These are phyloP conservation scores for Tetrahymena borealis DNA, from an alignment of 73 alveolate species.

Conservation along the genomic window DNA sequence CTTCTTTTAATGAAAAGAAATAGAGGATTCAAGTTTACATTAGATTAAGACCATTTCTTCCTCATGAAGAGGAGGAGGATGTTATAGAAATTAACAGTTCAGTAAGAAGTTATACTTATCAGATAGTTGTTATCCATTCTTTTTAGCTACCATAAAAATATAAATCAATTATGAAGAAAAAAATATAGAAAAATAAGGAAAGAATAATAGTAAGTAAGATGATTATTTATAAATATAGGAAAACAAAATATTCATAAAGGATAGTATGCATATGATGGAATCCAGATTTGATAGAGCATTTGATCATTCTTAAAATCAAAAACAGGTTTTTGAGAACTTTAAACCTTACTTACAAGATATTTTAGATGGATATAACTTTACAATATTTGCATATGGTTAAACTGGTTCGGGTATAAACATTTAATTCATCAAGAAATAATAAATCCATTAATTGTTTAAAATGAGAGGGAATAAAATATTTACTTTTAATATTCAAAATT, in stretches of 20 bases:
- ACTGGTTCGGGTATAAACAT: constrained; percentile 60
- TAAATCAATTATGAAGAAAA: not conserved
- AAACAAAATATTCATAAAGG: constrained; percentile 6
- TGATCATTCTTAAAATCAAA: constrained; percentile 9
- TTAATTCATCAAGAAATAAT: not conserved
- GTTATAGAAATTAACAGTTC: not conserved
- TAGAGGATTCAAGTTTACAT: constrained; percentile 17
- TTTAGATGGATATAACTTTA: constrained; percentile 52
- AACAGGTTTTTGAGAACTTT: constrained; percentile 26
- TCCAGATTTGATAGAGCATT: constrained; percentile 40
- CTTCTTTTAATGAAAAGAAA: not conserved
- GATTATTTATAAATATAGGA: not conserved
- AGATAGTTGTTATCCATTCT: no score
- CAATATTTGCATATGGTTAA: constrained; percentile 66
- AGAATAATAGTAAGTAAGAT: not conserved
- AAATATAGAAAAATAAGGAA: not conserved
- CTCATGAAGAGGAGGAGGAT: constrained; percentile 23
- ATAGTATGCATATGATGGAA: constrained; percentile 2
- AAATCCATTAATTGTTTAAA: not conserved
- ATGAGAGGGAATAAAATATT: not conserved
- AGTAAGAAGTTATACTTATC: not conserved
- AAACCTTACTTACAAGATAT: constrained; percentile 22
- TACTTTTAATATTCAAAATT: not conserved
- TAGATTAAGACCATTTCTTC: constrained; percentile 22
- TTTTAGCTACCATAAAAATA: not conserved